Evolutionary conservation across 306 rosid species (phyloP), one percentile per base, ranked within the genome.

Genomic region (Psophocarpus tetragonolobus): DNA sequence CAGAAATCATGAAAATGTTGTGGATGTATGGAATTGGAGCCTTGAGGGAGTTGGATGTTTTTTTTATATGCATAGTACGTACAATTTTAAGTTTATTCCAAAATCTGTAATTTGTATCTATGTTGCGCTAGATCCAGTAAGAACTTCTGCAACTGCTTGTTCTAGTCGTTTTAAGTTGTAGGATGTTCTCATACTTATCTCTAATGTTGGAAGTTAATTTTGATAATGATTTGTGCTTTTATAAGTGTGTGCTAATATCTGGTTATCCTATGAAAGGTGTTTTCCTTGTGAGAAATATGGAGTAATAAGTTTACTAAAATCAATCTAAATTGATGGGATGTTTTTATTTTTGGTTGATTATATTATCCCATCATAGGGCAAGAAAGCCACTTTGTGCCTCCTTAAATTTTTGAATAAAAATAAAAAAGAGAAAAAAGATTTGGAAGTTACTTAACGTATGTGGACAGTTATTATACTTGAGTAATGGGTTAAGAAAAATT

Each of bases 1-100:
- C 87, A 86, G 89, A 86, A 86, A 79, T 48, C 65, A 33, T 79
- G 77, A 79, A 71, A 35, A 47, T 58, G n/a, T 41, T n/a, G 41
- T 24, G 23, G 65, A 48, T 33, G 64, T 44, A 71, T 33, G 72
- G 77, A 79, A 24, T 56, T 71, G 44, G 13, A 47, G 65, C 45
- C 42, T n/a, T 8, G 4, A 33, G 44, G 33, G 27, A 23, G 21
- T 47, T 30, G 41, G n/a, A 42, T 20, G 64, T 44, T 60, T 36
- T 18, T 20, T 39, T 18, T 18, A 38, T 44, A 20, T 32, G 51
- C 66, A 18, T 35, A 10, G 17, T 38, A 65, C 10, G 0, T 4
- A 12, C 13, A 45, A 48, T 69, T 69, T 4, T 29, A 36, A 17
- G 47, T 77, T 39, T 27, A 7, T 54, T 68, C 62, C 9, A 3